Conservation (phyloP, 2,329 filamentous ascomycete species). For the Monilinia vaccinii-corymbosi region DNA sequence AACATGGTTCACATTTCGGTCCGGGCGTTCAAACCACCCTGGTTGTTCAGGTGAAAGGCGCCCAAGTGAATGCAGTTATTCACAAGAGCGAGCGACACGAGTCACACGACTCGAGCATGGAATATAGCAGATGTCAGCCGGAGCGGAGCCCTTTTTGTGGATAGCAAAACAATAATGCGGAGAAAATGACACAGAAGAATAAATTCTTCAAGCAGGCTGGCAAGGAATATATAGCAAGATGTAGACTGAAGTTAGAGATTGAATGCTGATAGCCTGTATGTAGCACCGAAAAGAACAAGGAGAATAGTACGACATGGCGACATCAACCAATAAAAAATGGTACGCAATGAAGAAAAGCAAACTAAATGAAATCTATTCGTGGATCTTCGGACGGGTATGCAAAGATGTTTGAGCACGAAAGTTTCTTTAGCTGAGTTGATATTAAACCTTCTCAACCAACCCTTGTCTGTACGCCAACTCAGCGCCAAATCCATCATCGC, state of each 20-base stretch:
- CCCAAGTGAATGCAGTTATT: neutral
- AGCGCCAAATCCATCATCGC: neutral
- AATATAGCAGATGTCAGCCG: neutral
- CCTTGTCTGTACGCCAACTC: neutral
- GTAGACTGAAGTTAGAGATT: neutral
- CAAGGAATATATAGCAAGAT: neutral
- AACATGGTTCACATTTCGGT: neutral
- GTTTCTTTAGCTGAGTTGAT: neutral
- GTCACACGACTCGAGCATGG: neutral
- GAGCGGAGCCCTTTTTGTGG: neutral
- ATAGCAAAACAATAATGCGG: neutral
- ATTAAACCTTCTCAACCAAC: neutral
- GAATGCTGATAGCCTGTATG: neutral
- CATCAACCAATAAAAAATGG: neutral
- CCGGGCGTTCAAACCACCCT: neutral
- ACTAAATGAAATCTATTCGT: neutral
- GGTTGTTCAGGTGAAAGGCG: neutral
- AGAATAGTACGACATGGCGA: neutral
- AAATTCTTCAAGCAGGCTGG: too few species aligned
- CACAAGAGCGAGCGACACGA: neutral
- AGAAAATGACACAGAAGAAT: neutral
- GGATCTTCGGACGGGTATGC: neutral
- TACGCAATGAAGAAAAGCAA: neutral
- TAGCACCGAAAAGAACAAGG: neutral
- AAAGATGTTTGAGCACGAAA: neutral